Evolutionary conservation across 129 eudicot species (phyloP).

Genomic region (Cynara cardunculus): DNA sequence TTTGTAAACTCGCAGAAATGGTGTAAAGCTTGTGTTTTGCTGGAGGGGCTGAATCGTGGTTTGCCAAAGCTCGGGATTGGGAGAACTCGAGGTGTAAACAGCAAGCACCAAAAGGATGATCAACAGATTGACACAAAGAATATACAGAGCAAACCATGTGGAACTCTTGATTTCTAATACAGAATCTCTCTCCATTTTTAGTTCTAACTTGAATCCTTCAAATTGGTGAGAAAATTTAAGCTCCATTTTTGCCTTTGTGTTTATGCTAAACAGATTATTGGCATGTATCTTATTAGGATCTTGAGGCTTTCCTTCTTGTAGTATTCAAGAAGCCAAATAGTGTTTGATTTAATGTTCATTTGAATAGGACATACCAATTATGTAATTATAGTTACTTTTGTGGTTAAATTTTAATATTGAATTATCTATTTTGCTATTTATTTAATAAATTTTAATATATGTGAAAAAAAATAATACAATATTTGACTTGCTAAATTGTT

Average conservation of each 20-base stretch:
- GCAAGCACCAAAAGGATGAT: constrained; percentile 29
- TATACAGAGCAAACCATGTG: constrained; percentile 80
- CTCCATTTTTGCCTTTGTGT: not conserved
- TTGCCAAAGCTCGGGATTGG: constrained; percentile 93
- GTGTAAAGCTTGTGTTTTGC: constrained; percentile 96
- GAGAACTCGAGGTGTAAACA: constrained; percentile 56
- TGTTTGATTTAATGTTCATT: not conserved
- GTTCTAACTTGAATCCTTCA: not conserved
- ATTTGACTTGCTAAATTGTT: too few relatives aligned
- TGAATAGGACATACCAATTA: not conserved
- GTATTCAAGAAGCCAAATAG: not conserved
- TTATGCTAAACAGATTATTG: not conserved
- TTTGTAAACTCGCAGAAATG: constrained; percentile 60
- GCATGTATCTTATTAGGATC: not conserved
- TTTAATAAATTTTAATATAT: too few relatives aligned
- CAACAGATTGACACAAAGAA: constrained; percentile 34
- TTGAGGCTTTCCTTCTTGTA: not conserved
- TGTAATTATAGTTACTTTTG: not conserved
- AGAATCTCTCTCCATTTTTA: not conserved
- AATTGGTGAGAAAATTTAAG: not conserved
- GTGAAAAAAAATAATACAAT: too few relatives aligned
- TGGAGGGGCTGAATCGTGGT: constrained; percentile 92
- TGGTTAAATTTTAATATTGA: not conserved
- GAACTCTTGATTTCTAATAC: constrained; percentile 56
- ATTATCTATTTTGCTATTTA: not conserved